Evolutionary conservation across 306 rosid genomes (phyloP), one percentile per base, ranked within the genome.

Genomic region (Cicer judaicum): DNA sequence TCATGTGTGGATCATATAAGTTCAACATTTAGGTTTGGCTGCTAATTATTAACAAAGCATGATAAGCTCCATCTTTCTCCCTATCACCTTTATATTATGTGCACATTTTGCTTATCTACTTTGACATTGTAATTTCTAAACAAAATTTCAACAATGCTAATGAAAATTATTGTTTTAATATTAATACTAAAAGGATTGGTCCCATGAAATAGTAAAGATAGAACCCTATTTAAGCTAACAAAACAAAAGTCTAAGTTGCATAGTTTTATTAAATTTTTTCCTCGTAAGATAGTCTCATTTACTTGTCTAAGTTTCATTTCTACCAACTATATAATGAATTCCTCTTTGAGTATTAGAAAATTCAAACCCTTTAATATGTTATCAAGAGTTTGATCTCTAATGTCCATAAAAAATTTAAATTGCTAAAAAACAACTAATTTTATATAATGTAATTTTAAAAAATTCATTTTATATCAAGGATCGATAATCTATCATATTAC

Each of bases 41-140:
- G 67, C 36, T 67, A 80, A n/a, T n/a, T n/a, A 80, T 61, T 75
- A 73, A 39, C 41, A 57, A 24, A 74, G 61, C 50, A 68, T 74
- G 80, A 80, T 80, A 80, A 80, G 61, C 76, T 76, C 68, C 70
- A 74, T 68, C 79, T 49, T 41, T 44, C 70, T 68, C 70, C 12
- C 59, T 68, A 40, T 72, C 83, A 73, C 49, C 70, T 47, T 46
- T 79, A 42, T 56, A 62, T 62, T 34, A 39, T 80, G 46, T 68
- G 40, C 38, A 60, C 60, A 80, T 21, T 67, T 74, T 80, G 76
- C 80, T 74, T 74, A 67, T 73, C 79, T 80, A 59, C 19, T 14
- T 59, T 59, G 10, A 49, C 36, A 11, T 8, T 24, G 2, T 67
- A n/a, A 65, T 41, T 64, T 55, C 41, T 15, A 55, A 79, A 7